Evolutionary conservation across 208 protist genomes (phyloP), one percentile per base, ranked within the genome.

Genomic region (Trypanosomatidae sp.): DNA sequence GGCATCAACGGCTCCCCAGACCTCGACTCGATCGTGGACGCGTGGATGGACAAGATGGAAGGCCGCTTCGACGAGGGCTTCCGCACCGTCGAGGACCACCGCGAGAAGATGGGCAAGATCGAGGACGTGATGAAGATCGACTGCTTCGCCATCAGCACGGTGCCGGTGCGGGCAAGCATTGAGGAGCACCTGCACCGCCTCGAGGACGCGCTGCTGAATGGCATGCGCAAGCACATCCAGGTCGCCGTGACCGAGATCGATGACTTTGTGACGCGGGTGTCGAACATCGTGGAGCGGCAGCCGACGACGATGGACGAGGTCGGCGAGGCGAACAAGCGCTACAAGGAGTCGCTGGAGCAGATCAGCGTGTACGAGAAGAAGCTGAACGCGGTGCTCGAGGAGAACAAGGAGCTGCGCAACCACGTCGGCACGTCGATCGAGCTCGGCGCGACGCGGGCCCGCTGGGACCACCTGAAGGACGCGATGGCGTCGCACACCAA

Each of bases 291-390:
- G 65, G 82, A 88, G 66, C 83, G 86, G 8, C 92, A 97, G 77
- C 97, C 96, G 12, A 97, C 93, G 44, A 95, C 92, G 36, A 91
- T 98, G 79, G 95, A 98, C 64, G 96, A 99, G 79, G 93, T 98
- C 2, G 93, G 92, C 1, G 70, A 89, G 76, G 91, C 91, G 9
- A 96, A 92, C 79, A 89, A 89, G 79, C 86, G 81, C 3, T 95
- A 91, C 83, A 85, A 84, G 62, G 84, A 91, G 74, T 88, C 82
- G 55, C 58, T 86, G n/a, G 80, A 68, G 33, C 71, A 88, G 55
- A 86, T 97, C 53, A 71, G 69, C n/a, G 66, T 44, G 15, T 91
- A 94, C 66, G 83, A 94, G 71, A 66, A 65, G n/a, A 87, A 93
- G 70, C 84, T 96, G 58, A 59, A 75, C 28, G 82, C 85, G 46